Base-by-base conservation (phyloP, 2,329 filamentous ascomycete genomes). In the Aspergillus proliferans region DNA sequence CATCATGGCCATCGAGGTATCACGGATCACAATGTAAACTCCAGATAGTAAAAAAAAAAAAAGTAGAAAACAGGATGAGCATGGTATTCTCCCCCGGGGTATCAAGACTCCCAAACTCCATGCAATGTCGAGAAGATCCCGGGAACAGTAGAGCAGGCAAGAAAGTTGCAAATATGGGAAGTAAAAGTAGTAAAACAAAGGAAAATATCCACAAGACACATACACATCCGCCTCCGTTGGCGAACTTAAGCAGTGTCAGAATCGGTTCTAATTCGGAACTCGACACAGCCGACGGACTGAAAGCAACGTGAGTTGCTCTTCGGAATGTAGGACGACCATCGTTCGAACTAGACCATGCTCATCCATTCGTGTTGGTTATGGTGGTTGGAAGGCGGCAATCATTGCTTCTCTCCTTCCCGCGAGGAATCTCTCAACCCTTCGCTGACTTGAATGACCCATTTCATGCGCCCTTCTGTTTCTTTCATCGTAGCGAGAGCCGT, bases 391-490 rank as follows among this genome's bases (percentile, higher is more conserved):
- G 39, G 45, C 24, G 18, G 26, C 41, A 15, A 38, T 28, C 33
- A 39, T 36, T 24, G 34, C 15, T n/a, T 42, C 30, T 24, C 38
- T 19, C 30, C 21, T 43, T 19, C 46, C 54, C 58, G 66, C 44
- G 62, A 56, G 41, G 61, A 53, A 40, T 57, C 61, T 47, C 58
- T 60, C 47, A 70, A 57, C 45, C 69, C 57, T 10, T 55, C 55
- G 30, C 71, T 69, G 47, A 76, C 59, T 33, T 69, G 71, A 45
- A 76, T 70, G n/a, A 68, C 68, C 72, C 74, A 76, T 55, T 65
- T 73, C 74, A 77, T 76, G 53, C 71, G 61, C 3, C 63, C 71
- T 47, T 71, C 66, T 1, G 69, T 68, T 49, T 71, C 65, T 43
- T 66, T 68, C 54, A 76, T 58, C 18, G 72, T 68, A 26, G 61